These are phyloP conservation scores for Fusarium abutilonis DNA, from an alignment of 2,329 filamentous ascomycete species.

Conservation along the genomic window DNA sequence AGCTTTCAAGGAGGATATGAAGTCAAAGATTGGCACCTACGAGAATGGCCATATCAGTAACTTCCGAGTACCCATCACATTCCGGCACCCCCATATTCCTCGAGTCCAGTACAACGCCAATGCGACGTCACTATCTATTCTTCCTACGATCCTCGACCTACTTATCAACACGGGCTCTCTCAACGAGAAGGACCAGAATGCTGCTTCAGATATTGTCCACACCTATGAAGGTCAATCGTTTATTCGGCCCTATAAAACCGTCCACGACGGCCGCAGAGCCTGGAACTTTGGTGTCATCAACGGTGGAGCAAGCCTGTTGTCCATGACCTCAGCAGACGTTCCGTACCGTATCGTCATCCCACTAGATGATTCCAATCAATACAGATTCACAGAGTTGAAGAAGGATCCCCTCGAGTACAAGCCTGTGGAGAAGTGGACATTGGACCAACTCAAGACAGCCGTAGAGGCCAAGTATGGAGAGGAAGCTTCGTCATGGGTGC, in stretches of 20 bases:
- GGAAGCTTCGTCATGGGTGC: slow-evolving; percentile 44
- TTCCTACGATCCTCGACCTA: slow-evolving; percentile 51
- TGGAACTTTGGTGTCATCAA: slow-evolving; percentile 53
- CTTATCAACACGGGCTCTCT: slow-evolving; percentile 50
- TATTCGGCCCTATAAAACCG: slow-evolving; percentile 43
- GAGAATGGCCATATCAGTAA: slow-evolving; percentile 49
- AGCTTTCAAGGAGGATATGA: slow-evolving; percentile 48
- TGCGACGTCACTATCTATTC: slow-evolving; percentile 48
- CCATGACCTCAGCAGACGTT: slow-evolving; percentile 48
- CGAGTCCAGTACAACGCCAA: slow-evolving; percentile 47
- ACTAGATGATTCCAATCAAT: slow-evolving; percentile 47
- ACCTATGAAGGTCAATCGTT: slow-evolving; percentile 52
- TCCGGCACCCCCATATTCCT: slow-evolving; percentile 49
- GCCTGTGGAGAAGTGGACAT: slow-evolving; percentile 44
- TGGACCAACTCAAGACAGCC: slow-evolving; percentile 32
- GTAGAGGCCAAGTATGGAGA: slow-evolving; percentile 36
- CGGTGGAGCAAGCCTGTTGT: slow-evolving; percentile 48
- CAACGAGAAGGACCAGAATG: slow-evolving; percentile 38
- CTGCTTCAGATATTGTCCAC: slow-evolving; percentile 44
- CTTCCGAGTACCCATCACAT: slow-evolving; percentile 48
- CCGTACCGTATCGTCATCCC: slow-evolving; percentile 49
- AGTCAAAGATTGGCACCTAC: slow-evolving; percentile 47
- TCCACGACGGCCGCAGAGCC: slow-evolving; percentile 41
- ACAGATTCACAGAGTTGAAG: slow-evolving; percentile 48
- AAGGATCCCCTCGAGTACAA: slow-evolving; percentile 46